Evolutionary conservation across 768 basidiomycete species (phyloP), one percentile per base, ranked within the genome.

Genomic region (Rhodotorula paludigena): DNA sequence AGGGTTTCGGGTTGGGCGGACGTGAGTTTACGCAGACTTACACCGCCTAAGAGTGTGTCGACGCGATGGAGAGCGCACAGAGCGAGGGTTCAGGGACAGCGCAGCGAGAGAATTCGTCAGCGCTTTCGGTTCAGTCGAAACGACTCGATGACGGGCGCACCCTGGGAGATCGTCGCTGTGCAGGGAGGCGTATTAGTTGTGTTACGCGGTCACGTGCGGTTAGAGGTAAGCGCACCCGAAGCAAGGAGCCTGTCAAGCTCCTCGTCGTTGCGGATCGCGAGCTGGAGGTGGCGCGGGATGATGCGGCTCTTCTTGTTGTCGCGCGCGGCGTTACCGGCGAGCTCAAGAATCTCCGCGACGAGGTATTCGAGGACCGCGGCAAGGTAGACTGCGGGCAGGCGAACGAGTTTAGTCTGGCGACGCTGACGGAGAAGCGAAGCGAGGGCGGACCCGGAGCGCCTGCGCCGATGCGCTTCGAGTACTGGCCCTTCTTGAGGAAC

Each of bases 281-380:
- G 85, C 77, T 93, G 91, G 57, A 93, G 79, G 80, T 93, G 92
- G 76, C 92, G 86, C 62, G 91, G 92, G n/a, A 90, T 89, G 74
- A 93, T 92, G 87, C 65, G 59, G 20, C 44, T 28, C 65, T 66
- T 66, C 39, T 60, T 60, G 65, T 66, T 66, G 59, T 66, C 69
- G 36, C 68, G 86, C 47, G 89, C 88, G 12, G 88, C 88, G 78
- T 80, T 80, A 75, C 90, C 90, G 66, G 90, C 90, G 49, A 92
- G 83, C 78, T 92, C 90, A 69, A 92, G 87, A 77, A 92, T 90
- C 78, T 92, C 90, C 54, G 90, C 90, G 64, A 89, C 88, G 67
- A 92, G 86, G 78, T 92, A 90, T 78, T 91, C 67, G 30, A 57
- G 28, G 16, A 68, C 66, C 12, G 66, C 66, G 25, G 60, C 66